A percentile compares a stretch with the other conserved stretches of the same genome.
phyloP scores from a whole-genome alignment of 768 basidiomycete species.

The Cytidiella melzeri region DNA sequence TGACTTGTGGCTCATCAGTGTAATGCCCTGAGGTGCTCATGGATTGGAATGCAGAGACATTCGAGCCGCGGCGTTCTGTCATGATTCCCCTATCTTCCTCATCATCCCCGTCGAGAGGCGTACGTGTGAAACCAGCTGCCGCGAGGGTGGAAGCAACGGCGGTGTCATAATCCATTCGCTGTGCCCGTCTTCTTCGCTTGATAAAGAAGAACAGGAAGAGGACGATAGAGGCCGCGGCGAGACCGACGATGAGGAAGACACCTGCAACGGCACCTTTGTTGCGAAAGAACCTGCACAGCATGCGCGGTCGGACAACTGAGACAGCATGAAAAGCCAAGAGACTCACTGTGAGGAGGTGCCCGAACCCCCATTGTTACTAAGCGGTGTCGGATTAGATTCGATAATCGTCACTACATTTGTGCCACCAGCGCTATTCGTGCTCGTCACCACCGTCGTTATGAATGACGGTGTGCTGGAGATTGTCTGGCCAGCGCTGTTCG shows the following conservation, averaged over 20 bases:
- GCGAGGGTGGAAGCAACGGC: constrained; percentile 68
- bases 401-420: constrained; percentile 56
- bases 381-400: constrained; percentile 67
- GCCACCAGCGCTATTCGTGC: constrained; percentile 47
- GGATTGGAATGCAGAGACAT: constrained; percentile 21
- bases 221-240: constrained; percentile 63
- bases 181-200: constrained; percentile 56
- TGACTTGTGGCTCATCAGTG: constrained; percentile 29
- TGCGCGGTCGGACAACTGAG: not conserved
- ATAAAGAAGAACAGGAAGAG: constrained; percentile 69
- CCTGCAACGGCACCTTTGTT: constrained; percentile 91
- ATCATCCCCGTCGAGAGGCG: constrained; percentile 64
- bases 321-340: not conserved
- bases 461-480: constrained; percentile 47
- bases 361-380: constrained; percentile 34
- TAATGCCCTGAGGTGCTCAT: constrained; percentile 14
- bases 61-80: constrained; percentile 17
- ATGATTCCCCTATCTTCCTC: constrained; percentile 27
- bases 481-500: constrained; percentile 46
- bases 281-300: constrained; percentile 60
- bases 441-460: constrained; percentile 51
- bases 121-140: constrained; percentile 63
- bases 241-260: constrained; percentile 84
- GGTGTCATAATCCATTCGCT: constrained; percentile 59
- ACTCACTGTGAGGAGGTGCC: constrained; percentile 47